Conservation (phyloP, 2,329 filamentous ascomycete species). For the Anthostomella pinea region DNA sequence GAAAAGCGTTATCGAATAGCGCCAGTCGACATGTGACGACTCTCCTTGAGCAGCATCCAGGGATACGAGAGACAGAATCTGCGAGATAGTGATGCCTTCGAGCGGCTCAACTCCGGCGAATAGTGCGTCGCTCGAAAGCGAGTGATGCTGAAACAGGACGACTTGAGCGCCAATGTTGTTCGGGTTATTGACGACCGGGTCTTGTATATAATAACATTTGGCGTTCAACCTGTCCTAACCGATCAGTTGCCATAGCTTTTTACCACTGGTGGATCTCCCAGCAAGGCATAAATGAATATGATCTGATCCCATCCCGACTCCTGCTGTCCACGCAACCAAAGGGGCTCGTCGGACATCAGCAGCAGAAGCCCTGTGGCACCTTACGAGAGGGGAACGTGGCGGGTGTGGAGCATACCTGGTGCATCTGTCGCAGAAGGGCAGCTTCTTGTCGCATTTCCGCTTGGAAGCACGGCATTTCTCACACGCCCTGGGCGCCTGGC, state of each 20-base stretch:
- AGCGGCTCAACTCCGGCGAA: constrained; percentile 30
- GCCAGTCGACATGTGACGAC: constrained; percentile 35
- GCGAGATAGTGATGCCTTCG: constrained; percentile 34
- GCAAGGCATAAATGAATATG: no score
- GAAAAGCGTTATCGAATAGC: constrained; percentile 35
- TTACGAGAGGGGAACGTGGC: no score
- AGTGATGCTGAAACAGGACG: constrained; percentile 29
- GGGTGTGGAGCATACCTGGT: constrained; percentile 28
- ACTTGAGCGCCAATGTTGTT: constrained; percentile 24
- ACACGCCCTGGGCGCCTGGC: constrained; percentile 29
- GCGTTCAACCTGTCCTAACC: constrained; percentile 28
- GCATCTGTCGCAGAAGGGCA: constrained; percentile 32
- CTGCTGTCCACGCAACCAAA: no score
- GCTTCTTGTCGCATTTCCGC: constrained; percentile 33
- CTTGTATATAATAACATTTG: constrained; percentile 32
- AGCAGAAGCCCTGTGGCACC: no score
- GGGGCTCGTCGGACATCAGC: no score
- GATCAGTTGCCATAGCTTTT: constrained; percentile 13
- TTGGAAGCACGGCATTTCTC: constrained; percentile 34
- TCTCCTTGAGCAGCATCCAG: constrained; percentile 26
- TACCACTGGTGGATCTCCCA: no score
- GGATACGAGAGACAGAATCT: constrained; percentile 39
- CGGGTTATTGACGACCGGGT: constrained; percentile 22
- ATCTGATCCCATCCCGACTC: no score
- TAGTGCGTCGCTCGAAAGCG: constrained; percentile 26